Base-by-base conservation (phyloP, 495 filamentous ascomycete species). In the Pyrenopolyporus hunteri region DNA sequence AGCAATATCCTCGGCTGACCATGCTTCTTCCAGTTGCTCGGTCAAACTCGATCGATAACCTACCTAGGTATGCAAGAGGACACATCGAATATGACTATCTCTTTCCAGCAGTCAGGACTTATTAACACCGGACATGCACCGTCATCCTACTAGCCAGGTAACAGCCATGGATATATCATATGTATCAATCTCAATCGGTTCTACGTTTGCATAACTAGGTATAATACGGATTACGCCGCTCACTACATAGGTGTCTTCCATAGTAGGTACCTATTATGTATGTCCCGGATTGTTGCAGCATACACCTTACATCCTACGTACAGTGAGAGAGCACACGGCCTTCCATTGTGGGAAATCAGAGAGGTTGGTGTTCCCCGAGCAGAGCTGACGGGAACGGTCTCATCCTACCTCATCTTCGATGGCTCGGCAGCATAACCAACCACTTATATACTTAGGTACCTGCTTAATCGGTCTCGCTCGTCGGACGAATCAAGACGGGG, bases 351-450 rank as follows among this genome's bases (percentile, higher is more conserved):
- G 32, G 23, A 44, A 64, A 54, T 54, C 43, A 49, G 37, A 48
- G 57, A 66, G 63, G 63, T 32, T 66, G 57, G 63, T 46, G 36
- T 59, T 49, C 39, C 22, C 61, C 55, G 61, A 31, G 25, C 35
- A 45, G 40, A 35, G 35, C 42, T 32, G 26, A 43, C 42, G 48
- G 33, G 29, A n/a, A n/a, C 16, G 28, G 37, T 51, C 13, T 36
- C 42, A 22, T 61, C 42, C 40, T 43, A n/a, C n/a, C 26, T 53
- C 37, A 47, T 52, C 19, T 28, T 43, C 53, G 47, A 58, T 59
- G 50, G 63, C 51, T 66, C 51, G 57, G 44, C 37, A 55, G 17
- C 36, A 36, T 51, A 40, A 50, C 63, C 63, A 66, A 56, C 63
- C 63, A 66, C 63, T 52, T 25, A 49, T 6, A 39, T 17, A 19